Base-by-base conservation (phyloP, 2,329 filamentous ascomycete genomes). In the Rachicladosporium sp. region DNA sequence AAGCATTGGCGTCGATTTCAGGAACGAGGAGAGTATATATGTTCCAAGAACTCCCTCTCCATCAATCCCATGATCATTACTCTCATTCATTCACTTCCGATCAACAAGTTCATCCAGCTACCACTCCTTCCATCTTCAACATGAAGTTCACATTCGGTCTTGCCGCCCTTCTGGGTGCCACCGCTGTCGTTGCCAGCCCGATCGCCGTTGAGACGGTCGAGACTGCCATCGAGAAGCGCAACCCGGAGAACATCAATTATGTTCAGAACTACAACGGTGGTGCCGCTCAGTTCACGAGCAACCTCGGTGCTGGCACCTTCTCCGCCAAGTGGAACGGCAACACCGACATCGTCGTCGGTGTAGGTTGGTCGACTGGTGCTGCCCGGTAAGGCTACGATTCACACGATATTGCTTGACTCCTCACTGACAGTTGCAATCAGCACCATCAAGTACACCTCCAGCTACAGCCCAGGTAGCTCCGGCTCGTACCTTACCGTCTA, bases 401-500 rank as follows among this genome's bases (percentile, higher is more conserved):
- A 19, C 15, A 19, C 15, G 15, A 19, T 19, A 19, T 19, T 19
- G 15, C 15, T 19, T 3, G 15, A 19, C 15, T 19, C 3, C 15
- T 19, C 15, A 19, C 15, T 19, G 15, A 19, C 15, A 19, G 15
- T 19, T 19, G 15, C 15, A 10, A 11, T 10, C 21, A 42, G 44
- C 12, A 39, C 42, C 35, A 43, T 50, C 39, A 46, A 35, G 21
- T 63, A 60, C 55, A 53, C 50, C 12, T 57, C 55, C n/a, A 40
- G 36, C 7, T 62, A 62, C 55, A 49, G 43, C 27, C 53, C 59
- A 40, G 61, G 60, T 40, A 67, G 65, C 49, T 70, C 71, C 59
- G 53, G 54, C 23, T 43, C 38, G 23, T 75, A 75, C 53, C 63
- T 76, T 11, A 59, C 71, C 8, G 56, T 76, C 7, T 76, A 76